Conservation (phyloP, 2,329 filamentous ascomycete genomes). For the Colletotrichum sidae region DNA sequence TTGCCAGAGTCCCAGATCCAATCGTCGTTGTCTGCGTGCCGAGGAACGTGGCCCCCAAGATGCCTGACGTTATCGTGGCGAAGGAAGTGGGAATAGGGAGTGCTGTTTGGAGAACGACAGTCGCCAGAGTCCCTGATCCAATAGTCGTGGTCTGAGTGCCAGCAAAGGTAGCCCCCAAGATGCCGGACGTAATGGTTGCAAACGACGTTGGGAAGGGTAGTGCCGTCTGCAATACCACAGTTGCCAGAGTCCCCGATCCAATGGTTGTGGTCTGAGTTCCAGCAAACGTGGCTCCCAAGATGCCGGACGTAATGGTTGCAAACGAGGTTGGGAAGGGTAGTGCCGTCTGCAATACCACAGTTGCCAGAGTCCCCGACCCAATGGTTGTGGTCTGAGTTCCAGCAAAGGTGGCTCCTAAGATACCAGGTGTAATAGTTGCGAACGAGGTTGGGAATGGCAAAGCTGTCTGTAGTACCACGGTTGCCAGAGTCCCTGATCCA, state of each 20-base stretch:
- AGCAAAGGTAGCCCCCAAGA: slow-evolving; percentile 7
- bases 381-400: slow-evolving; percentile 5
- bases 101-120: slow-evolving; percentile 14
- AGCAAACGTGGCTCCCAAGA: slow-evolving; percentile 6
- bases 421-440: slow-evolving; percentile 1
- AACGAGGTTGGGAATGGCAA: not conserved
- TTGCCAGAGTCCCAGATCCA: slow-evolving; percentile 1
- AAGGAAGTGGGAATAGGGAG: slow-evolving; percentile 15
- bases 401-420: not conserved
- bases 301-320: slow-evolving; percentile 14
- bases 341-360: slow-evolving; percentile 10
- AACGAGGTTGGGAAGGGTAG: slow-evolving; percentile 25
- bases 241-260: slow-evolving; percentile 13
- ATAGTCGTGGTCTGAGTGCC: slow-evolving; percentile 18
- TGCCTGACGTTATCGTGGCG: slow-evolving; percentile 13
- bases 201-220: slow-evolving; percentile 25
- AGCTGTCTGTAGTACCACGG: not conserved
- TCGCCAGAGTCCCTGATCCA: slow-evolving; percentile 7
- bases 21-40: slow-evolving; percentile 18
- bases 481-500: not conserved
- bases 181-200: slow-evolving; percentile 14
- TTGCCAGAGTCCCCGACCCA: slow-evolving; percentile 2
- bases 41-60: slow-evolving; percentile 8
- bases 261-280: slow-evolving; percentile 17
- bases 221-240: slow-evolving; percentile 10